Percentiles rank a stretch among this genome's conserved stretches.
phyloP scores from a whole-genome alignment of 2,329 filamentous ascomycete species.

The Herpotrichia juniperi region DNA sequence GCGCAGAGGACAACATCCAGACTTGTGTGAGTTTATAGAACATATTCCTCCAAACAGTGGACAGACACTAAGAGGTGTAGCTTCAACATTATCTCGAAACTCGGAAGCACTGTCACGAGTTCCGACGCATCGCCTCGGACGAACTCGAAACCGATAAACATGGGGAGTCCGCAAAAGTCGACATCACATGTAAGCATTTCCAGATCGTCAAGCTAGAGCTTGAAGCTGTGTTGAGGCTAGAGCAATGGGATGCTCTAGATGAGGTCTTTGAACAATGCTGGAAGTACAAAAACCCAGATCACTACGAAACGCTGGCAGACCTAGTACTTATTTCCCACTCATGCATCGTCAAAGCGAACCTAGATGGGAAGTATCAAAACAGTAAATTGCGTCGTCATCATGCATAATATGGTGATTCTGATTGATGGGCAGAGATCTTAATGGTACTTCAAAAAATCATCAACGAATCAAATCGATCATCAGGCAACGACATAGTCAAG shows the following conservation, averaged over 20 bases:
- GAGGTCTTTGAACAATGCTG: conserved; percentile 60
- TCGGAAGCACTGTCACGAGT: conserved; percentile 66
- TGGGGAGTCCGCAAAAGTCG: conserved; percentile 53
- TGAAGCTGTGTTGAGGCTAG: conserved; percentile 72
- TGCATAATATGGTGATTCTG: conserved; percentile 3
- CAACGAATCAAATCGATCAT: conserved; percentile 67
- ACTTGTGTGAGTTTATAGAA: conserved; percentile 41
- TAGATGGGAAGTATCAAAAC: conserved; percentile 36
- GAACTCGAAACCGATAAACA: conserved; percentile 44
- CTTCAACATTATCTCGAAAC: conserved; percentile 67
- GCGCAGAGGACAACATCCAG: conserved; percentile 49
- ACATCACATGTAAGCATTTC: conserved; percentile 67
- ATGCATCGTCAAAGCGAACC: conserved; percentile 34
- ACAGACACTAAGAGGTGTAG: conserved; percentile 48
- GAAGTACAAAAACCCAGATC: conserved; percentile 42
- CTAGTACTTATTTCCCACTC: conserved; percentile 53
- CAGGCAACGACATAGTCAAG: conserved; percentile 62
- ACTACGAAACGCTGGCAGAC: conserved; percentile 55
- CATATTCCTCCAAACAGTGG: background rate
- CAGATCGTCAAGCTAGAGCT: conserved; percentile 78
- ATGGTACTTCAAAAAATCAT: conserved; percentile 68
- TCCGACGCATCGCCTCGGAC: conserved; percentile 56
- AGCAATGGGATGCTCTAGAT: conserved; percentile 70
- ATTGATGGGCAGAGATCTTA: conserved; percentile 28
- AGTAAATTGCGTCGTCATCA: conserved; percentile 30